These are phyloP conservation scores for Solanum hybrid DNA, from an alignment of 305 asterid genomes.

Conservation along the genomic window DNA sequence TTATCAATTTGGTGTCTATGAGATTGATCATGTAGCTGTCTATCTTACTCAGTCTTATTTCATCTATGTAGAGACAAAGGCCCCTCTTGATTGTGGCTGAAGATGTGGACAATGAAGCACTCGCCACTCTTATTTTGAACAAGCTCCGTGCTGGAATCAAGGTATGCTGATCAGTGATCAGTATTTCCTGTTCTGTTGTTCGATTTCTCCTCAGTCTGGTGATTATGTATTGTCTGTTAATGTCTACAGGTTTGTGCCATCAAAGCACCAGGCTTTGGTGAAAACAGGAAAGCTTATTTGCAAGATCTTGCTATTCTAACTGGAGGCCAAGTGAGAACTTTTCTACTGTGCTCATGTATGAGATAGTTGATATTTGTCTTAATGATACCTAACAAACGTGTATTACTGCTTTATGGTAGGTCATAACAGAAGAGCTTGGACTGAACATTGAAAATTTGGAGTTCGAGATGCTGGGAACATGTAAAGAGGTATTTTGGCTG, in stretches of 20 bases:
- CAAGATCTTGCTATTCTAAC: constrained; percentile 75
- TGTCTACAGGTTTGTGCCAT: constrained; percentile 64
- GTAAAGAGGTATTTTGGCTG: constrained; percentile 44
- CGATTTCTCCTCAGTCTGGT: neutral
- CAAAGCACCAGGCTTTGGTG: constrained; percentile 86
- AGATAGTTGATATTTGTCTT: neutral
- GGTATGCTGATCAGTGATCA: constrained; percentile 18
- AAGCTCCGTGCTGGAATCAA: constrained; percentile 79
- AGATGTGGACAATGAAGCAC: constrained; percentile 78
- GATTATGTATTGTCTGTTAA: neutral
- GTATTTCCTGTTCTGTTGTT: neutral
- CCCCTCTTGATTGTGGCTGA: constrained; percentile 68
- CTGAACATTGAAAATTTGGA: constrained; percentile 62
- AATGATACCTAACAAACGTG: neutral
- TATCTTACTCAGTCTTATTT: neutral
- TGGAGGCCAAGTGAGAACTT: constrained; percentile 40
- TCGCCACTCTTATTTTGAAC: constrained; percentile 76
- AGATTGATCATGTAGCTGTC: neutral
- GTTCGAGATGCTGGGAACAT: constrained; percentile 59
- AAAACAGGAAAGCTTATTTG: constrained; percentile 57
- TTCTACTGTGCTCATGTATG: neutral
- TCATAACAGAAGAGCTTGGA: constrained; percentile 78
- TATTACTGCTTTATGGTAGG: constrained; percentile 23
- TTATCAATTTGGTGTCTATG: neutral
- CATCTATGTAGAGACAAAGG: constrained; percentile 43